phyloP scores from a whole-genome alignment of 192 early-diverging fungal species.

The Piromyces finnis region DNA sequence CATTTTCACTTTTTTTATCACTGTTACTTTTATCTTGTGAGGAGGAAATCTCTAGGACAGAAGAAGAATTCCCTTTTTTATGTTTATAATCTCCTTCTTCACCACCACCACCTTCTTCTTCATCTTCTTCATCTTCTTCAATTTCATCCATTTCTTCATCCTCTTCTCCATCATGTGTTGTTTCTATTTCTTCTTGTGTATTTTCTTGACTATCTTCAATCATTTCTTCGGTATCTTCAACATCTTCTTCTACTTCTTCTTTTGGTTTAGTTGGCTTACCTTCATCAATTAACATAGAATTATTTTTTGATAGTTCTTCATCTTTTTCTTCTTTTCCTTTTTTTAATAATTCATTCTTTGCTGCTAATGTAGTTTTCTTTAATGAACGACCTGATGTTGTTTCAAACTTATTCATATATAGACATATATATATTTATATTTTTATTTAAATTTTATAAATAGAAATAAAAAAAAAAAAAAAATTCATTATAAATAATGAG shows the following conservation, averaged over 20 bases:
- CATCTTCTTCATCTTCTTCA: background rate
- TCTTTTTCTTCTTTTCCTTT: background rate
- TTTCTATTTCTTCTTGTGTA: background rate
- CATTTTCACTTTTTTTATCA: background rate
- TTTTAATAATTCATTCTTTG: background rate
- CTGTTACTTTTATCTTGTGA: background rate
- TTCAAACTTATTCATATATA: background rate
- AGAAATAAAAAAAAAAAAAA: too few relatives aligned
- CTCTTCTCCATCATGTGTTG: background rate
- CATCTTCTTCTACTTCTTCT: background rate
- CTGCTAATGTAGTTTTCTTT: background rate
- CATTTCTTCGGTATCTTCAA: background rate
- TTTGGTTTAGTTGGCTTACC: background rate
- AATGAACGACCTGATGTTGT: background rate
- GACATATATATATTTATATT: background rate
- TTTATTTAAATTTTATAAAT: background rate
- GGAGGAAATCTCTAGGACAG: too few relatives aligned
- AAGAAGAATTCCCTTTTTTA: background rate
- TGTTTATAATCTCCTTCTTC: background rate
- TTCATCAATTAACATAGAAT: background rate
- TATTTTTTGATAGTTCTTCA: background rate
- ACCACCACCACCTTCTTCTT: background rate
- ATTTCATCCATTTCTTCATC: background rate
- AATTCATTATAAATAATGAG: too few relatives aligned
- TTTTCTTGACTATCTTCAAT: background rate